These are phyloP conservation scores for Phyllosticta paracitricarpa DNA, from an alignment of 2,329 filamentous ascomycete genomes.

Conservation along the genomic window DNA sequence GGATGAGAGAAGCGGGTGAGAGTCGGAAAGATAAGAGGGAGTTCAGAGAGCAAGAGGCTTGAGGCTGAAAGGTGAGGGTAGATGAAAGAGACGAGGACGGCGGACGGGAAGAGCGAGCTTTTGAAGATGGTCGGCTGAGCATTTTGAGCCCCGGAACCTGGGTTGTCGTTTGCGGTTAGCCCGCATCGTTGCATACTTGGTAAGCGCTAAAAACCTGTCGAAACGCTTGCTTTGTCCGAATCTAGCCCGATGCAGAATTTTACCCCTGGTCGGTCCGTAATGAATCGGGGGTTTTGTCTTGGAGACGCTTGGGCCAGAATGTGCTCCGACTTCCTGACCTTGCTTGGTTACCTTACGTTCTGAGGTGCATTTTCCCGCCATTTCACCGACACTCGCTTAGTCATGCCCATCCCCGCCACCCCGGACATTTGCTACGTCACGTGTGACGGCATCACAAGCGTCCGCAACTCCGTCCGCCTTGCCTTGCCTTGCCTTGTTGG, in stretches of 20 bases:
- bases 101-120: constrained; percentile 23
- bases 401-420: not conserved
- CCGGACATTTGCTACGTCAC: not conserved
- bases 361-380: not conserved
- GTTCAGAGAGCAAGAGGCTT: constrained; percentile 15
- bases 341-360: too few relatives aligned
- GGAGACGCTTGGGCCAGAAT: not conserved
- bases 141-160: not conserved
- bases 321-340: not conserved
- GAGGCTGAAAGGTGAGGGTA: constrained; percentile 19
- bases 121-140: constrained; percentile 13
- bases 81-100: constrained; percentile 26
- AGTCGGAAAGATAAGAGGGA: not conserved
- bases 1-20: constrained; percentile 5
- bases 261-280: not conserved
- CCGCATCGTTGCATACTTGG: not conserved
- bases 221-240: not conserved
- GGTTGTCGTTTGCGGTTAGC: not conserved
- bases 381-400: not conserved
- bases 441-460: not conserved
- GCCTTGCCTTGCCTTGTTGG: not conserved
- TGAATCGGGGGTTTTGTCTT: not conserved
- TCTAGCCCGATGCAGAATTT: not conserved
- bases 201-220: not conserved
- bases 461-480: not conserved